A percentile compares a stretch with the other conserved stretches of the same genome.
These are phyloP conservation scores for Rhynchospora tenuis DNA, from an alignment of 176 grass and related monocot genomes.

Conservation along the genomic window DNA sequence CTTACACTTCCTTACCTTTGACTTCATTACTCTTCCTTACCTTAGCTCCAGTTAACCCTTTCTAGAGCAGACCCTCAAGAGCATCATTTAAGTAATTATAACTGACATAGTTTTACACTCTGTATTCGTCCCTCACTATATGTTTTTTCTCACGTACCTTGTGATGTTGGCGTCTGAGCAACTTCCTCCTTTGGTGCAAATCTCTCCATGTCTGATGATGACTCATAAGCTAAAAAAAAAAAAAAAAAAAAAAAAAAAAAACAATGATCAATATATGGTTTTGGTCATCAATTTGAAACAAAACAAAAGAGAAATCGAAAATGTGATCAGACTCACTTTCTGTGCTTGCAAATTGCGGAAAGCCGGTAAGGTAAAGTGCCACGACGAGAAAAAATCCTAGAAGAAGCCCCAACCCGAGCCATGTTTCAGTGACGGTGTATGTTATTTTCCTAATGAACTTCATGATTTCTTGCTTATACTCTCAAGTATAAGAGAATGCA, in stretches of 20 bases:
- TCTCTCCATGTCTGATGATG: neutral
- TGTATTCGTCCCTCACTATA: neutral
- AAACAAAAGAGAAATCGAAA: neutral
- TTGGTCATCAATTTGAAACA: neutral
- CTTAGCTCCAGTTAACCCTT: too few relatives aligned
- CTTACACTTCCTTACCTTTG: too few relatives aligned
- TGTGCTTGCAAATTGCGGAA: neutral
- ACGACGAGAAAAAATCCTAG: constrained; percentile 17
- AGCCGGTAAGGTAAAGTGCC: neutral
- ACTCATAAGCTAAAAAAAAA: neutral
- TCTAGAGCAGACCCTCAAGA: too few relatives aligned
- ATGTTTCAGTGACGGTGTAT: constrained; percentile 14
- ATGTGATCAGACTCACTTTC: constrained; percentile 10
- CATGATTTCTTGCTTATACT: neutral
- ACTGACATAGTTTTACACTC: neutral
- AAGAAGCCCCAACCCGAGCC: constrained; percentile 18
- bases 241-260: neutral
- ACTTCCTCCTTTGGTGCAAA: neutral
- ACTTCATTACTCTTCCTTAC: too few relatives aligned
- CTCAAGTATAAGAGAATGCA: neutral
- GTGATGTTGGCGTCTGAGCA: neutral
- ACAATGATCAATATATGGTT: neutral
- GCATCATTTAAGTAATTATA: neutral
- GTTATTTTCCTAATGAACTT: constrained; percentile 17
- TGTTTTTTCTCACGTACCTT: neutral